Percentiles rank a stretch among this genome's conserved stretches.
These are phyloP conservation scores for Dendrostoma leiphaemia DNA, from an alignment of 2,329 filamentous ascomycete genomes.

Conservation along the genomic window DNA sequence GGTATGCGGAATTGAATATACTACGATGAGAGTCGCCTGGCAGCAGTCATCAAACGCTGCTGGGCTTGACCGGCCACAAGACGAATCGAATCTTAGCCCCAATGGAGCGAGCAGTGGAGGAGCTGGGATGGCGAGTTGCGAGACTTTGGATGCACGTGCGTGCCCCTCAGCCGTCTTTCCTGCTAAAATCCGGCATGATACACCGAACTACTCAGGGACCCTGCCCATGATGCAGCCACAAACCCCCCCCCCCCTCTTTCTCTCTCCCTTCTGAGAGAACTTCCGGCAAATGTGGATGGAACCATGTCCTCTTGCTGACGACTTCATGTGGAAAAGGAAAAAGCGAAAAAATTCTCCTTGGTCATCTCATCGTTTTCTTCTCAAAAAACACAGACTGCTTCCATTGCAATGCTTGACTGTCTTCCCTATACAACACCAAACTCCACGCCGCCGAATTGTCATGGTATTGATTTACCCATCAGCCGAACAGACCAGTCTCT, in stretches of 20 bases:
- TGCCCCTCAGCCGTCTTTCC: constrained; percentile 2
- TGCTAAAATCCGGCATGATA: neutral
- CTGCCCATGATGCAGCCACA: no score
- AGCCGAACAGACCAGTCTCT: neutral
- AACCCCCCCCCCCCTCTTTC: no score
- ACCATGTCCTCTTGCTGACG: neutral
- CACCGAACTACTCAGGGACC: neutral
- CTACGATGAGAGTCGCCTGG: neutral
- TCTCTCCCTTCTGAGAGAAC: no score
- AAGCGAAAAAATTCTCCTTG: no score
- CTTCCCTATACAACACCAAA: neutral
- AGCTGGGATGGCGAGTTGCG: neutral
- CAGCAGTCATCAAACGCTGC: neutral
- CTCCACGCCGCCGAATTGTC: constrained; percentile 2
- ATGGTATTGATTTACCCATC: neutral
- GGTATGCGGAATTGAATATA: neutral
- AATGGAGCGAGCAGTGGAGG: neutral
- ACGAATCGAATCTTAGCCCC: neutral
- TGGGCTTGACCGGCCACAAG: neutral
- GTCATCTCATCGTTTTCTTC: no score
- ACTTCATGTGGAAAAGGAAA: no score
- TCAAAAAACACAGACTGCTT: neutral
- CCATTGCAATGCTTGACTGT: neutral
- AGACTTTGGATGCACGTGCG: neutral
- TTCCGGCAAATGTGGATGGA: no score